Percentiles rank a stretch among this genome's conserved stretches.
Conservation (phyloP, 805 yeast species). For the Yarrowia sp. region DNA sequence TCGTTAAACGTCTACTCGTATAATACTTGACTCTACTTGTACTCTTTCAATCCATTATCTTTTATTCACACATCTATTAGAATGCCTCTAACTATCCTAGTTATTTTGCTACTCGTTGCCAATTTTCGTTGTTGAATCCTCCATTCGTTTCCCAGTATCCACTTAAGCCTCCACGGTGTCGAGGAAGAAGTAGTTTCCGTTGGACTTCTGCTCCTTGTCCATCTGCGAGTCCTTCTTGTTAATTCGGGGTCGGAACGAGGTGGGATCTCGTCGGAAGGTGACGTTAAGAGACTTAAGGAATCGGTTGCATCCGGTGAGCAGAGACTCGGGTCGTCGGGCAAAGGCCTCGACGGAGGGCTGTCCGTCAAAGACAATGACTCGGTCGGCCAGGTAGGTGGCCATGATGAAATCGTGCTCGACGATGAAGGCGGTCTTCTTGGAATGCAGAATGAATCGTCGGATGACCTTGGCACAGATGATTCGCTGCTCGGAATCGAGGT, state of each 20-base stretch:
- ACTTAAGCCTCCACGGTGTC: slow-evolving; percentile 59
- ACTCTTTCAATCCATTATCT: too few relatives aligned
- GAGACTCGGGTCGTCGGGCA: slow-evolving; percentile 90
- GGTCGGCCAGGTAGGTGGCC: slow-evolving; percentile 99
- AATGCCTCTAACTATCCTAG: not conserved
- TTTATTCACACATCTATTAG: not conserved
- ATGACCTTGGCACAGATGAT: slow-evolving; percentile 98
- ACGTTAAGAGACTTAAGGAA: slow-evolving; percentile 97
- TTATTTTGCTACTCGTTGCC: slow-evolving; percentile 3
- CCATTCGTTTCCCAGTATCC: not conserved
- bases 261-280: slow-evolving; percentile 99
- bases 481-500: slow-evolving; percentile 99
- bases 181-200: slow-evolving; percentile 96
- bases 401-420: slow-evolving; percentile 99
- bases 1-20: too few relatives aligned
- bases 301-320: slow-evolving; percentile 95
- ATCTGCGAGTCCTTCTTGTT: slow-evolving; percentile 97
- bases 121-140: slow-evolving; percentile 4
- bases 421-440: slow-evolving; percentile 98
- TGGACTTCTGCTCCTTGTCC: slow-evolving; percentile 95
- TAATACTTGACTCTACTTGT: too few relatives aligned
- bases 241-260: slow-evolving; percentile 97
- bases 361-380: slow-evolving; percentile 98
- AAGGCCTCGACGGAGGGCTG: slow-evolving; percentile 81
- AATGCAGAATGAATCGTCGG: slow-evolving; percentile 92